Conservation (phyloP, 768 basidiomycete species). For the Coprinellus micaceus region DNA sequence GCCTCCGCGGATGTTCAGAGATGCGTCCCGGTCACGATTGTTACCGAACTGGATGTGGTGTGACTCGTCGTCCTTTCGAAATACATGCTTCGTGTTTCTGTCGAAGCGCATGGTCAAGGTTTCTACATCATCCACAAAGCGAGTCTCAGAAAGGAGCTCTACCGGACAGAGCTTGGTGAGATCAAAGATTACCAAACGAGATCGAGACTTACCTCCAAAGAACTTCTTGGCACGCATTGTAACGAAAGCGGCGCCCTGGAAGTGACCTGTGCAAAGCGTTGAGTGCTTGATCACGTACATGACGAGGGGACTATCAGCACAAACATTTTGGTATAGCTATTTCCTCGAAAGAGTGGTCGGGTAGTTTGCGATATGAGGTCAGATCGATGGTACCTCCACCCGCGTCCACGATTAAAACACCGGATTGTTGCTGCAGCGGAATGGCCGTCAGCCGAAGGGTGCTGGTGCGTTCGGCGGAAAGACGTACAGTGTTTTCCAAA, state of each 20-base stretch:
- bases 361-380: constrained; percentile 33
- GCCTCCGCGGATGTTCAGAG: constrained; percentile 36
- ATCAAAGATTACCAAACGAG: constrained; percentile 16
- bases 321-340: constrained; percentile 38
- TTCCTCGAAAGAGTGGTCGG: constrained; percentile 31
- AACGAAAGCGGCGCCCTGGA: constrained; percentile 45
- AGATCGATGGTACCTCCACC: constrained; percentile 61
- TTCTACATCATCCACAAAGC: too few species aligned
- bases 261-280: constrained; percentile 28
- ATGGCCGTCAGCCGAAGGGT: neutral
- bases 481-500: neutral
- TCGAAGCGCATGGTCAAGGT: too few species aligned
- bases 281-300: neutral
- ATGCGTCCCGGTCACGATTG: constrained; percentile 33
- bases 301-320: neutral
- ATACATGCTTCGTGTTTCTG: constrained; percentile 14
- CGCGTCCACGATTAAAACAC: constrained; percentile 52
- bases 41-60: constrained; percentile 42
- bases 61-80: constrained; percentile 22
- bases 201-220: constrained; percentile 29
- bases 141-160: constrained; percentile 15
- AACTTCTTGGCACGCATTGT: constrained; percentile 33
- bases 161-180: constrained; percentile 40
- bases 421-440: constrained; percentile 30
- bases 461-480: neutral